Percentiles rank a stretch among this genome's conserved stretches.
Conservation (phyloP, 495 filamentous ascomycete species). For the Penicillium simplicissimum region DNA sequence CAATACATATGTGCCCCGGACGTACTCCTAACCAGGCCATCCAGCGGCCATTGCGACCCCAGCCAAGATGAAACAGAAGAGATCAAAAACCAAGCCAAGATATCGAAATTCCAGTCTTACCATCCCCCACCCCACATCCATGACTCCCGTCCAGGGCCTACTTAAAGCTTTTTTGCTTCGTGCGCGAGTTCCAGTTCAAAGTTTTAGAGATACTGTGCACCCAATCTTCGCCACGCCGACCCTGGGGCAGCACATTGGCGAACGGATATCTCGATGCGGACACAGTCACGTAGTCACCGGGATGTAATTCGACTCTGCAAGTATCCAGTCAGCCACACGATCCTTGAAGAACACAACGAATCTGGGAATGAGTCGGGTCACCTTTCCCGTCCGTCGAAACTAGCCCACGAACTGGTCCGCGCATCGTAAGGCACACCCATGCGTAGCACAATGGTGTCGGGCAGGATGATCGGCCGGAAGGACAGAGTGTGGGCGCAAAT, state of each 20-base stretch:
- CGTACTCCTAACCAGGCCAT: constrained; percentile 11
- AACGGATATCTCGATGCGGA: constrained; percentile 92
- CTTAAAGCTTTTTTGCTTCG: constrained; percentile 65
- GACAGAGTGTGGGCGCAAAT: constrained; percentile 96
- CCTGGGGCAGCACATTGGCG: constrained; percentile 78
- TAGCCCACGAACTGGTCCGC: constrained; percentile 87
- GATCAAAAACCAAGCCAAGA: constrained; percentile 5
- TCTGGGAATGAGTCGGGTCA: constrained; percentile 20
- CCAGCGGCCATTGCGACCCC: constrained; percentile 6
- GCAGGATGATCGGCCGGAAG: constrained; percentile 92
- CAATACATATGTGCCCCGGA: background rate
- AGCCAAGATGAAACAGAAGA: background rate
- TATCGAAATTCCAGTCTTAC: background rate
- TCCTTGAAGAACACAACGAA: background rate
- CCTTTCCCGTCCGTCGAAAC: constrained; percentile 92
- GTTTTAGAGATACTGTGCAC: constrained; percentile 88
- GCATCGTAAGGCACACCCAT: constrained; percentile 92
- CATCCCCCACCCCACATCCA: background rate
- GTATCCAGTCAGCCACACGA: constrained; percentile 9
- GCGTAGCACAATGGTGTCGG: constrained; percentile 89
- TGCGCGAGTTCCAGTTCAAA: constrained; percentile 88
- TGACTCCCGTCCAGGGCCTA: constrained; percentile 14
- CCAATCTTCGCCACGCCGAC: constrained; percentile 82
- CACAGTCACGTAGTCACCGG: constrained; percentile 95
- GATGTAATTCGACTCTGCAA: constrained; percentile 70